phyloP scores from a whole-genome alignment of 2,329 filamentous ascomycete genomes.

The Pseudocercospora pini-densiflorae region DNA sequence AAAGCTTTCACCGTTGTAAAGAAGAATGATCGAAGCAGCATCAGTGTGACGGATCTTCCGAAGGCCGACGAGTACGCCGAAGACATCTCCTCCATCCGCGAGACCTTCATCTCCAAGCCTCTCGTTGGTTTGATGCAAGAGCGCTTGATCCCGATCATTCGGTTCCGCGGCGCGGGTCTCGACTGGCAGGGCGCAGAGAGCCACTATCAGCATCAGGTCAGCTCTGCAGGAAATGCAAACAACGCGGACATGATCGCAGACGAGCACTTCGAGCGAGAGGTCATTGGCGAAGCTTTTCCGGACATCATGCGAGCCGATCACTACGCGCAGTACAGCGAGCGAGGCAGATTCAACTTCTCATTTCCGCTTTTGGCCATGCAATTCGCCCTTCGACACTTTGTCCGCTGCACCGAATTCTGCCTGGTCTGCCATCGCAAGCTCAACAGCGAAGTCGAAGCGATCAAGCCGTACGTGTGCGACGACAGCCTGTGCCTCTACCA shows the following conservation, averaged over 20 bases:
- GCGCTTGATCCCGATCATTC: conserved; percentile 66
- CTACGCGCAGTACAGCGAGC: conserved; percentile 50
- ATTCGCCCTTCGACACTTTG: conserved; percentile 75
- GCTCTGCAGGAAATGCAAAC: not conserved
- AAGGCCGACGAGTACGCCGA: conserved; percentile 34
- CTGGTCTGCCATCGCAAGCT: conserved; percentile 79
- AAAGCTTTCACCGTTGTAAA: conserved; percentile 54
- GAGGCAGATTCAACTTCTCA: conserved; percentile 42
- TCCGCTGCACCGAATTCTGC: conserved; percentile 84
- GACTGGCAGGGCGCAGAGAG: conserved; percentile 72
- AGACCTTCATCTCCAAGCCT: conserved; percentile 73
- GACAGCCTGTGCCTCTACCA: conserved; percentile 80
- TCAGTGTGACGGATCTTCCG: conserved; percentile 18
- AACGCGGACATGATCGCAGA: conserved; percentile 39
- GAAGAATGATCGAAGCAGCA: conserved; percentile 27
- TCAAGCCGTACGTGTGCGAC: conserved; percentile 78
- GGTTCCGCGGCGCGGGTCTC: conserved; percentile 59
- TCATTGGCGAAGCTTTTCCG: conserved; percentile 45
- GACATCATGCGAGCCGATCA: conserved; percentile 57
- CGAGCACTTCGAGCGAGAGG: conserved; percentile 43
- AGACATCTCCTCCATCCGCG: conserved; percentile 47
- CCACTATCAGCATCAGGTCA: conserved; percentile 50
- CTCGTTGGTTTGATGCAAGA: conserved; percentile 70
- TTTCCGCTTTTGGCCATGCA: conserved; percentile 69
- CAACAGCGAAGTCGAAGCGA: conserved; percentile 65